Evolutionary conservation across 148 eudicot genomes (phyloP).

Genomic region (Chenopodium berlandieri): DNA sequence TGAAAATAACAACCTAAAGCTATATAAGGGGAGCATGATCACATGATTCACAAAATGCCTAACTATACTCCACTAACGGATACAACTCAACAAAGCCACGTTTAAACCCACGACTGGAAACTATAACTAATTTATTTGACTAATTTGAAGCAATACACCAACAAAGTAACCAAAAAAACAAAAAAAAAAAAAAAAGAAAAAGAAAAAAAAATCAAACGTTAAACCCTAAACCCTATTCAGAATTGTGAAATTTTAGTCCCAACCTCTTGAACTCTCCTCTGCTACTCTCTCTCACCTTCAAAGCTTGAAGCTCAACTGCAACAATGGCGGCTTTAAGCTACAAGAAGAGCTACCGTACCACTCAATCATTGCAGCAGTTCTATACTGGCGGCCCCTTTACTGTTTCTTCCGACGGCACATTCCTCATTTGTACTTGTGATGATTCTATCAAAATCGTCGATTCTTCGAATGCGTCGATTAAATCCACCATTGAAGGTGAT

Average conservation of each 20-base stretch:
- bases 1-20: no score
- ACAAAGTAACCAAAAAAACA: no score
- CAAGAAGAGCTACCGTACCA: constrained; percentile 70
- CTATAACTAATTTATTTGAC: no score
- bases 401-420: constrained; percentile 72
- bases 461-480: constrained; percentile 62
- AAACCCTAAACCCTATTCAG: no score
- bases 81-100: no score
- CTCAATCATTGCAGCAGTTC: constrained; percentile 72
- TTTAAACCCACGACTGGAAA: no score
- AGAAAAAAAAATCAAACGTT: no score
- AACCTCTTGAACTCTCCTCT: neutral
- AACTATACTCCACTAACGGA: no score
- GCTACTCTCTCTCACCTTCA: neutral
- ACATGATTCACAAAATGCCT: no score
- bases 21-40: no score
- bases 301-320: constrained; percentile 1
- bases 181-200: no score
- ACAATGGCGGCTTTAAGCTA: constrained; percentile 56
- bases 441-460: constrained; percentile 77
- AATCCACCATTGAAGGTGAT: constrained; percentile 76
- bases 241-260: neutral
- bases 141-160: no score
- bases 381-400: constrained; percentile 80
- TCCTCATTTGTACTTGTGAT: constrained; percentile 72